Base-by-base conservation (phyloP, 805 yeast species). In the Lipomyces oligophaga region DNA sequence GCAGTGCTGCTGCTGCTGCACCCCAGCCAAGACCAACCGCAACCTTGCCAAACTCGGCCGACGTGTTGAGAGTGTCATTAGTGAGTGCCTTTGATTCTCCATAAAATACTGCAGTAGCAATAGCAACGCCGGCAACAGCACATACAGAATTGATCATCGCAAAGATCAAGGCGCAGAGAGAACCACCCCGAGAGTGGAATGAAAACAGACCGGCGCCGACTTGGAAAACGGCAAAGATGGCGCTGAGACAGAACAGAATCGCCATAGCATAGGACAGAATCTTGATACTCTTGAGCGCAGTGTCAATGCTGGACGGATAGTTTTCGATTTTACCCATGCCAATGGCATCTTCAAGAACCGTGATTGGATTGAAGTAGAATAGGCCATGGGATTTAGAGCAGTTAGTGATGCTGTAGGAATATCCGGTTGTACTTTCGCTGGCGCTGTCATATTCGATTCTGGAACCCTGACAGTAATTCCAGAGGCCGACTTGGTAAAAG, bases 11-110 rank as follows among this genome's bases (percentile, higher is more conserved):
- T 11, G 64, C 81, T 2, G 72, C 75, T 1, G 80, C 73, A 13
- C 78, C 78, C 93, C 90, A 85, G 5, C 78, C 67, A 37, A 81
- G 64, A 2, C 79, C 87, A 42, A 78, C 74, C 55, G 75, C 82
- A 39, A 58, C 45, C 16, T 67, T 66, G 26, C 78, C 75, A 40
- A 85, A 59, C 31, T 62, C 61, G 2, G 85, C 76, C 31, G 64
- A 61, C 37, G 81, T 72, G 13, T 94, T 94, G 57, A 70, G 79
- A 2, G 63, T 61, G 2, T 59, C 62, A 10, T 66, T 64, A 25
- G 69, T 66, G 67, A 85, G 71, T 43, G 74, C 68, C 10, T 68
- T 65, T 47, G 73, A 65, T 49, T 81, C 70, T 45, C 71, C 70
- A 3, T 67, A 45, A 67, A 69, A 82, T 15, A 76, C 68, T 15